These are phyloP conservation scores for Oryza brachyantha DNA, from an alignment of 176 grass and related monocot species.

Conservation along the genomic window DNA sequence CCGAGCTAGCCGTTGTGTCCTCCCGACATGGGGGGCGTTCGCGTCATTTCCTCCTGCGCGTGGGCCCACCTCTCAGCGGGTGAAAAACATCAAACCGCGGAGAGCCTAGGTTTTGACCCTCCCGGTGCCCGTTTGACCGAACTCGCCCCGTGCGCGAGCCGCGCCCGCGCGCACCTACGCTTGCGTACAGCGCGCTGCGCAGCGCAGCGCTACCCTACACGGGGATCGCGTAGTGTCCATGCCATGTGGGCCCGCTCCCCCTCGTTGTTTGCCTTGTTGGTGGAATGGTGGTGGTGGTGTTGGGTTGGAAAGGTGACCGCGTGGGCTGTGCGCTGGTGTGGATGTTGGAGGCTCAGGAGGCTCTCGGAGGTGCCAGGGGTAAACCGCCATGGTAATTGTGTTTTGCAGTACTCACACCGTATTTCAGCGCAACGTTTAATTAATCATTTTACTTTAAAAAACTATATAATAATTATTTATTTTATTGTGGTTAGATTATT, in stretches of 20 bases:
- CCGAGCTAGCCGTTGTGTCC: neutral
- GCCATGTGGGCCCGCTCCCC: neutral
- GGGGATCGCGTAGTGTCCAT: neutral
- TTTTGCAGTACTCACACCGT: too few relatives aligned
- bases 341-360: too few relatives aligned
- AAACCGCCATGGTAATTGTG: too few relatives aligned
- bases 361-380: too few relatives aligned
- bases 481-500: too few relatives aligned
- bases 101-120: neutral
- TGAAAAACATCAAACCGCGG: neutral
- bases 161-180: too few relatives aligned
- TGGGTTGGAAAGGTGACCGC: neutral
- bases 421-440: too few relatives aligned
- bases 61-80: neutral
- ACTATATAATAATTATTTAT: too few relatives aligned
- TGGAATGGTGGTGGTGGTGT: too few relatives aligned
- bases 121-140: neutral
- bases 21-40: neutral
- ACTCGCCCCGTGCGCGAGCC: neutral
- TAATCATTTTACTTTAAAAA: too few relatives aligned
- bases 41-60: neutral
- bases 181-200: too few relatives aligned
- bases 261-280: too few relatives aligned
- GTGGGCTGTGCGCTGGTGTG: neutral
- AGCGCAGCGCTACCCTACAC: neutral